Conservation (phyloP, 2,329 filamentous ascomycete genomes). For the Microcyclospora pomicola region DNA sequence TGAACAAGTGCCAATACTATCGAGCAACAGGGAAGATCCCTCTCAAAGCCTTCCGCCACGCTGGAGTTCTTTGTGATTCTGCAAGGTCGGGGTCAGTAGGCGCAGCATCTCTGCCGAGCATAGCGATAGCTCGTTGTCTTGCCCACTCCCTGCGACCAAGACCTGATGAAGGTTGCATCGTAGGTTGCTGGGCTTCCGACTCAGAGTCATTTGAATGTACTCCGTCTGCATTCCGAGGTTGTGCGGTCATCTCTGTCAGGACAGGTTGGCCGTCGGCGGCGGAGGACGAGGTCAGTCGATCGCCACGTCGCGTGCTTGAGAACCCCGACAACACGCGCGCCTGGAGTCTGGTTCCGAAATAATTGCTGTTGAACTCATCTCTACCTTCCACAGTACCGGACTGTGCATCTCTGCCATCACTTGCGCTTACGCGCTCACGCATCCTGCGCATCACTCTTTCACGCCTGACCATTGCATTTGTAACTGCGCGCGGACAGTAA, state of each 20-base stretch:
- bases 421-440: conserved; percentile 31
- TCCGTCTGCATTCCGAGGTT: no score
- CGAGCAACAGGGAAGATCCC: conserved; percentile 13
- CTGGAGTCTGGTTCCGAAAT: not conserved
- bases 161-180: conserved; percentile 6
- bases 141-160: conserved; percentile 32
- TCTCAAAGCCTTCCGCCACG: conserved; percentile 18
- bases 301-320: no score
- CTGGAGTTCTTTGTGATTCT: conserved; percentile 11
- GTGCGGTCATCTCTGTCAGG: no score
- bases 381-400: no score
- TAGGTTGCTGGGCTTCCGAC: not conserved
- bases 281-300: no score
- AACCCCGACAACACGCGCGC: no score
- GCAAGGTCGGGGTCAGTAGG: conserved; percentile 18
- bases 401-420: no score
- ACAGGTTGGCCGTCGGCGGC: no score
- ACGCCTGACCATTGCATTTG: conserved; percentile 73
- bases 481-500: conserved; percentile 46
- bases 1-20: no score
- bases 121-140: conserved; percentile 29
- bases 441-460: conserved; percentile 56
- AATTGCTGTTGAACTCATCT: not conserved
- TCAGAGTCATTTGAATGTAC: no score
- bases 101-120: conserved; percentile 23